These are phyloP conservation scores for Spathaspora girioi DNA, from an alignment of 805 yeast genomes.

Conservation along the genomic window DNA sequence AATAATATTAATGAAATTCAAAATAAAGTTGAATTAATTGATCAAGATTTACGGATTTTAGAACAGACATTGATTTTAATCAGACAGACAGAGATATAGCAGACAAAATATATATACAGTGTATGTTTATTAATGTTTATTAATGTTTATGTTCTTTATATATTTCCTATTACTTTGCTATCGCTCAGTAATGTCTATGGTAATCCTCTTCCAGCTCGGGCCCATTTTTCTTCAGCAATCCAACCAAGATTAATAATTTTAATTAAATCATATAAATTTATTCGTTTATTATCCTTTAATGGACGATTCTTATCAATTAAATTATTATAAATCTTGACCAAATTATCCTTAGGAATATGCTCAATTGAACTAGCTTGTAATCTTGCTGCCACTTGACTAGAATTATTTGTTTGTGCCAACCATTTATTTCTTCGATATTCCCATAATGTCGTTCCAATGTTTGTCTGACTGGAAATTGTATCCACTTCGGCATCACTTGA, in stretches of 20 bases:
- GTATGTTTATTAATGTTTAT: not conserved
- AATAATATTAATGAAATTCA: constrained; percentile 13
- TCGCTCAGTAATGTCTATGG: constrained; percentile 9
- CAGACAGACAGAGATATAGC: not conserved
- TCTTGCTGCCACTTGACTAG: constrained; percentile 8
- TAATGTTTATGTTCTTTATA: not conserved
- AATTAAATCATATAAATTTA: constrained; percentile 72
- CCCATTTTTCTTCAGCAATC: constrained; percentile 77
- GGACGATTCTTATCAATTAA: constrained; percentile 68
- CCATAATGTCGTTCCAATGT: constrained; percentile 66
- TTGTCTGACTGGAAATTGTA: constrained; percentile 6
- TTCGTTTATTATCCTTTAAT: constrained; percentile 53
- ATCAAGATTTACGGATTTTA: constrained; percentile 67
- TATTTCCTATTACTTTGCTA: too few relatives aligned
- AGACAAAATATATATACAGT: not conserved
- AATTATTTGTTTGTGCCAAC: constrained; percentile 31
- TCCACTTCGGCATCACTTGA: not conserved
- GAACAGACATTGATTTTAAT: constrained; percentile 47
- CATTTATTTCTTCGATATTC: constrained; percentile 63
- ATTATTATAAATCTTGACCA: constrained; percentile 60
- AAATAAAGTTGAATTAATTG: constrained; percentile 59
- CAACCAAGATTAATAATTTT: constrained; percentile 80
- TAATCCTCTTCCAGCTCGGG: constrained; percentile 42
- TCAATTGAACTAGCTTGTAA: constrained; percentile 15
- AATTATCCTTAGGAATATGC: constrained; percentile 47